phyloP scores from a whole-genome alignment of 192 early-diverging fungal species.

The Coemansia sp. region DNA sequence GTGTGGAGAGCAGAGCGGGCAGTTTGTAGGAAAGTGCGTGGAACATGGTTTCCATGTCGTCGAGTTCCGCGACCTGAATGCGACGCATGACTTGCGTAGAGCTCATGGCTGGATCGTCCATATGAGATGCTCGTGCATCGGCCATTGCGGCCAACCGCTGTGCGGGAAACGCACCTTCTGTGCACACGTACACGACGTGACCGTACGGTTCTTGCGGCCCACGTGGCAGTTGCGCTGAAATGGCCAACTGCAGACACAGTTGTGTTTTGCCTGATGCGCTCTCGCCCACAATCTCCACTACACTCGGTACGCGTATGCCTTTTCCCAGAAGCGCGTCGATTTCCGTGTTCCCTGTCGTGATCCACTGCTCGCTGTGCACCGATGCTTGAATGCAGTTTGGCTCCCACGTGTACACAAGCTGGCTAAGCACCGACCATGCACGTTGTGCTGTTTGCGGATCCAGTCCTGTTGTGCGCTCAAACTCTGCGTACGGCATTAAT shows the following conservation, averaged over 20 bases:
- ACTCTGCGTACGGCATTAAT: slow-evolving; percentile 22
- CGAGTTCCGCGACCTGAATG: slow-evolving; percentile 69
- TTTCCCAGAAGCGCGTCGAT: slow-evolving; percentile 62
- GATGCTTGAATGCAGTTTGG: neutral
- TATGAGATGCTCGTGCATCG: slow-evolving; percentile 2
- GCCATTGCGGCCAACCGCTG: slow-evolving; percentile 59
- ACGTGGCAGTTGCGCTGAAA: slow-evolving; percentile 65
- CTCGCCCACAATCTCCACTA: slow-evolving; percentile 74
- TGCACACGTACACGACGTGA: slow-evolving; percentile 67
- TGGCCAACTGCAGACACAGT: slow-evolving; percentile 76
- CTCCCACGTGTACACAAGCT: slow-evolving; percentile 19
- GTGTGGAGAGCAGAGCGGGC: slow-evolving; percentile 57
- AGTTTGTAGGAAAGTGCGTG: slow-evolving; percentile 76
- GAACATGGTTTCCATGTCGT: slow-evolving; percentile 68
- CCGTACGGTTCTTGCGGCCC: slow-evolving; percentile 60
- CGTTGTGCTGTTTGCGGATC: slow-evolving; percentile 9
- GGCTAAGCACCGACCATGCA: slow-evolving; percentile 15
- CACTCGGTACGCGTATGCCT: slow-evolving; percentile 59
- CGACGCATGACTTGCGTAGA: slow-evolving; percentile 31
- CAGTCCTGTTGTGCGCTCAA: slow-evolving; percentile 25
- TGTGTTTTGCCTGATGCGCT: slow-evolving; percentile 87
- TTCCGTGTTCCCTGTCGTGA: slow-evolving; percentile 56
- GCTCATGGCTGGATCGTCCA: neutral
- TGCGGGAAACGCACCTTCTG: slow-evolving; percentile 71
- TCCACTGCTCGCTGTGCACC: slow-evolving; percentile 19